Conservation (phyloP, 2,329 filamentous ascomycete species). For the Hawksworthiomyces lignivorus region DNA sequence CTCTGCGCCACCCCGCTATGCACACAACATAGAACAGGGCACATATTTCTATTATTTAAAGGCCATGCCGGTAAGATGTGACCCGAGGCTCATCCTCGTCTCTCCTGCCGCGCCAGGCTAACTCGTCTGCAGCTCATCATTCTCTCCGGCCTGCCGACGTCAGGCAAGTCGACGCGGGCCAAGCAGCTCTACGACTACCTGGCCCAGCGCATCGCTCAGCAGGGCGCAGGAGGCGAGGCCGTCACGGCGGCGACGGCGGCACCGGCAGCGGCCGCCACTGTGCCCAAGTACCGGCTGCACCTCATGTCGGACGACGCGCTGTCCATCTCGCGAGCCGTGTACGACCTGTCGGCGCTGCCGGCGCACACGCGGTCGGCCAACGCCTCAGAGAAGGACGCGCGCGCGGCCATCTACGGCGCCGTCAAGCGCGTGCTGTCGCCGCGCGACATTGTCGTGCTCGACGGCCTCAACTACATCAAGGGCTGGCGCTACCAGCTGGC, state of each 20-base stretch:
- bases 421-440: slow-evolving; percentile 68
- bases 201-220: slow-evolving; percentile 41
- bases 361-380: slow-evolving; percentile 62
- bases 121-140: slow-evolving; percentile 58
- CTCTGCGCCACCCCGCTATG: no score
- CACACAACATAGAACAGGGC: no score
- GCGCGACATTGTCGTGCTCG: slow-evolving; percentile 70
- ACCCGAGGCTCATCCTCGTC: not conserved
- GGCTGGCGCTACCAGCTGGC: slow-evolving; percentile 81
- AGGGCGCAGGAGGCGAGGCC: no score
- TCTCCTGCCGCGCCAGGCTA: no score
- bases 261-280: not conserved
- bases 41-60: no score
- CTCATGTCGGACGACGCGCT: slow-evolving; percentile 67
- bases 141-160: slow-evolving; percentile 58
- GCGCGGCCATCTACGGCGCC: slow-evolving; percentile 66
- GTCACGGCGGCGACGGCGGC: slow-evolving; percentile 3
- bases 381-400: slow-evolving; percentile 71
- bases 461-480: slow-evolving; percentile 83
- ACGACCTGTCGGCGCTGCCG: slow-evolving; percentile 52
- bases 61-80: slow-evolving; percentile 14
- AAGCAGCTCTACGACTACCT: slow-evolving; percentile 61
- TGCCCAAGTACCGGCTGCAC: slow-evolving; percentile 54
- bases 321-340: slow-evolving; percentile 61
- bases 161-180: slow-evolving; percentile 60